Base-by-base conservation (phyloP, 2,329 filamentous ascomycete genomes). In the Diatrype stigma region DNA sequence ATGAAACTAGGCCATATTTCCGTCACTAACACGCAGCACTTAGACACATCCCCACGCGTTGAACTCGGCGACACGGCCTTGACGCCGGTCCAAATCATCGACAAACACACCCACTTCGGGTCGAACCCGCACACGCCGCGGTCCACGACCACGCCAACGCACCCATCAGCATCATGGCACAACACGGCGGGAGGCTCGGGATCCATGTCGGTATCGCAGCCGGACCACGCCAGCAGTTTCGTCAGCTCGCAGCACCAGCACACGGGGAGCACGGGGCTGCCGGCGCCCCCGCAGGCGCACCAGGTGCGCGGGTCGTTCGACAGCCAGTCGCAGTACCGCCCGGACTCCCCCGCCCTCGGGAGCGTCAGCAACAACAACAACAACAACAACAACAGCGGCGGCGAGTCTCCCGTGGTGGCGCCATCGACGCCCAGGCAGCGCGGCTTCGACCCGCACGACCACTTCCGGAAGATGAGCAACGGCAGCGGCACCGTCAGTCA, bases 31-130 rank as follows among this genome's bases (percentile, higher is more conserved):
- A 73, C 6, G 6, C 16, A 37, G 26, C 21, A 5, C 21, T 30
- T 37, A 64, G 76, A 78, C 53, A 77, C 72, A 1, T 76, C 75
- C 0, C 64, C 67, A 0, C 69, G 58, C 1, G 64, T 62, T 16
- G 79, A 82, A 54, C 70, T 82, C 2, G 68, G 73, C 17, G 73
- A 73, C 51, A 74, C 72, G 1, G 68, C 68, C 14, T 63, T 75
- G 16, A 66, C 70, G 0, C 68, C 69, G 6, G 55, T 69, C 12
- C 69, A 75, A 2, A 64, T 75, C n/a, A 67, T 73, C 45, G 66
- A 68, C 49, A 66, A 63, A 35, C 59, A 71, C 60, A 62, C 67
- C 2, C 61, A 62, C 46, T 61, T 70, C 23, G 60, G 59, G 42
- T 55, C 53, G 48, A 17, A 50, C 45, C 51, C 56, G 28, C 55